A percentile compares a stretch with the other conserved stretches of the same genome.
Evolutionary conservation across 345 rosid genomes (phyloP).

Genomic region (Microthlaspi erraticum): DNA sequence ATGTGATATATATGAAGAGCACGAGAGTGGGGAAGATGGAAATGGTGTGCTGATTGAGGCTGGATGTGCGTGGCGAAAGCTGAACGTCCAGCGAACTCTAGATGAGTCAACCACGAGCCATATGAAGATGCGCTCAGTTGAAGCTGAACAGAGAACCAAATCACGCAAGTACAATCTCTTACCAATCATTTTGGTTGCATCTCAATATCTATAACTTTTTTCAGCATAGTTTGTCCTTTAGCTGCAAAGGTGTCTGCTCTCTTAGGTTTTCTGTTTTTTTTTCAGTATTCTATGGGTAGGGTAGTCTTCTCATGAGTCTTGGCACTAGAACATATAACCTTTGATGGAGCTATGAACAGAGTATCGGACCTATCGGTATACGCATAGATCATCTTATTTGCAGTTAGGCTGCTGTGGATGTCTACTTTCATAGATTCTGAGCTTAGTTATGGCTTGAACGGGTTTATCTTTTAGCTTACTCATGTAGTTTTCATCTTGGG

Average conservation of each 20-base stretch:
- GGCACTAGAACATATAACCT: constrained; percentile 15
- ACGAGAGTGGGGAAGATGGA: constrained; percentile 76
- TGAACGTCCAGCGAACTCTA: constrained; percentile 86
- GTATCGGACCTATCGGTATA: constrained; percentile 21
- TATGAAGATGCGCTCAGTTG: constrained; percentile 92
- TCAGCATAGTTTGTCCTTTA: constrained; percentile 27
- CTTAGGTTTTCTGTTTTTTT: constrained; percentile 28
- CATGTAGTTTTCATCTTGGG: constrained; percentile 12
- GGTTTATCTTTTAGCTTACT: constrained; percentile 10
- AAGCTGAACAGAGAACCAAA: constrained; percentile 86
- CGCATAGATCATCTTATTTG: constrained; percentile 24
- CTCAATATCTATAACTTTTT: constrained; percentile 22
- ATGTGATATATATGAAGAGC: constrained; percentile 91
- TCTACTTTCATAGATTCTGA: constrained; percentile 21
- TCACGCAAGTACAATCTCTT: constrained; percentile 72
- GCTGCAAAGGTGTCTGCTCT: constrained; percentile 31
- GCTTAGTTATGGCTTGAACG: constrained; percentile 25
- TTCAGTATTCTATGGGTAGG: constrained; percentile 25
- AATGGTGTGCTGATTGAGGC: constrained; percentile 89
- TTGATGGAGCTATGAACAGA: constrained; percentile 30
- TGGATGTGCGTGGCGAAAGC: constrained; percentile 93
- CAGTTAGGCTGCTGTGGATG: constrained; percentile 19
- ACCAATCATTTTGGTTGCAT: constrained; percentile 29
- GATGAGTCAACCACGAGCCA: constrained; percentile 90
- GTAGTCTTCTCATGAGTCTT: constrained; percentile 30